Evolutionary conservation across 202 grass and related monocot genomes (phyloP), one percentile per base, ranked within the genome.

Genomic region (Hordeum pubiflorum): DNA sequence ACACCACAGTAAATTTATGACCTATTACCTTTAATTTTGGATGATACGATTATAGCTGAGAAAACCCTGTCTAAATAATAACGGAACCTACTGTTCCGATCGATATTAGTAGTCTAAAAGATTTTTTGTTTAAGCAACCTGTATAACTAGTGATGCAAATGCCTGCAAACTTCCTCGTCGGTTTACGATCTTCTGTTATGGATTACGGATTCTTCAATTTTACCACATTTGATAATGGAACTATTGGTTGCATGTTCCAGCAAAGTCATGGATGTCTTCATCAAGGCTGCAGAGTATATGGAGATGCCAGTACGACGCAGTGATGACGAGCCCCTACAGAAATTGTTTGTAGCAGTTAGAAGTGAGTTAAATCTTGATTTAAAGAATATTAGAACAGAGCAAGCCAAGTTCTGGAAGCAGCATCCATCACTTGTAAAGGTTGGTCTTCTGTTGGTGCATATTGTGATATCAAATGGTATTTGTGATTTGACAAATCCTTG

Each of bases 261-360:
- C 89, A 99, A 99, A 88, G 92, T 99, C 79, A 90, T 96, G 90
- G 96, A 96, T 88, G 92, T 99, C 61, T 99, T 99, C 86, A 99
- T 99, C 72, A 99, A 99, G 75, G 96, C 96, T 63, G 92, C 93
- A 74, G 96, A 96, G 54, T 99, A 96, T 75, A 87, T 99, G 89
- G 96, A 99, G 87, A 96, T 99, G 90, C 96, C 96, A 24, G 92
- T 99, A 61, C 88, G 90, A 59, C 85, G 96, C 76, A 99, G 89
- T 81, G 96, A 99, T 66, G 92, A 96, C 81, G 96, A 99, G 85
- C 92, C 96, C 70, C 75, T 99, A 34, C 96, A 99, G 74, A 99
- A 96, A 85, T 72, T 99, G 14, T 99, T 99, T 83, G 63, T 99
- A 56, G 87, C 84, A 62, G 90, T 99, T 93, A 95, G 96, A 88